phyloP scores from a whole-genome alignment of 768 basidiomycete genomes.

The Termitomyces sp. region DNA sequence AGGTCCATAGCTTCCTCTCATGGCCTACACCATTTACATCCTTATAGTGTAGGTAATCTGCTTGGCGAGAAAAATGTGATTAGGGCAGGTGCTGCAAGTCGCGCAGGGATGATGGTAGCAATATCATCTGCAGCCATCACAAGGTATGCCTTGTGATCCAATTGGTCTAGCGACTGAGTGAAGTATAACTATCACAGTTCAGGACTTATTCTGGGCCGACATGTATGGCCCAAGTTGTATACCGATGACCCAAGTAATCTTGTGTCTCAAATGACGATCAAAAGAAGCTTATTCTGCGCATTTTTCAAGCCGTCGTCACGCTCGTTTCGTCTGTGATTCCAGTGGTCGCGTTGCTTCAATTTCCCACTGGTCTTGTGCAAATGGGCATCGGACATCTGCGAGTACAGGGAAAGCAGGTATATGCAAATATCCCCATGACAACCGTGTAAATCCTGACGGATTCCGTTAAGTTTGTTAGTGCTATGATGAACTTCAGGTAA shows the following conservation, averaged over 20 bases:
- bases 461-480: slow-evolving; percentile 53
- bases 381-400: slow-evolving; percentile 76
- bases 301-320: slow-evolving; percentile 41
- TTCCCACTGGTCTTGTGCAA: slow-evolving; percentile 71
- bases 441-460: neutral
- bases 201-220: neutral
- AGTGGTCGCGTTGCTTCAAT: slow-evolving; percentile 72
- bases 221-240: slow-evolving; percentile 64
- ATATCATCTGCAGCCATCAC: neutral
- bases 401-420: slow-evolving; percentile 72
- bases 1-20: no score
- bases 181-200: neutral
- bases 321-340: slow-evolving; percentile 70
- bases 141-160: neutral
- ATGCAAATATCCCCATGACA: slow-evolving; percentile 7
- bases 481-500: slow-evolving; percentile 71
- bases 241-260: slow-evolving; percentile 55
- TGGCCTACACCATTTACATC: neutral
- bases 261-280: neutral
- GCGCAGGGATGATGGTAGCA: slow-evolving; percentile 53
- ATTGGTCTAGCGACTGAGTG: neutral
- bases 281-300: neutral
- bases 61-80: slow-evolving; percentile 11
- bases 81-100: slow-evolving; percentile 23
- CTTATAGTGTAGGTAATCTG: slow-evolving; percentile 6